phyloP scores from a whole-genome alignment of 441 rosid genomes.

The Kokia cookei region DNA sequence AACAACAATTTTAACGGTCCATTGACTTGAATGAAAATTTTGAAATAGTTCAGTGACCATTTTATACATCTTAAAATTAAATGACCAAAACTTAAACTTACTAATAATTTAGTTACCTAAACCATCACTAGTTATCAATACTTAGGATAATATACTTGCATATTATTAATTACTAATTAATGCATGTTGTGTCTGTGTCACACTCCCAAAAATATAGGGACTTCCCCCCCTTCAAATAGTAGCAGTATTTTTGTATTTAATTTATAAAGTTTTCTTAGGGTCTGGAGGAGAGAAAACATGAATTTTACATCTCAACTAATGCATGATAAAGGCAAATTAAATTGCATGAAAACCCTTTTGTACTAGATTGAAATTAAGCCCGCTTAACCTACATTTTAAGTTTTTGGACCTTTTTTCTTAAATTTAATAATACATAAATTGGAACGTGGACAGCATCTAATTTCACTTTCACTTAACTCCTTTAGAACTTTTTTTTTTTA shows the following conservation, averaged over 20 bases:
- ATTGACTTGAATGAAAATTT: too few relatives aligned
- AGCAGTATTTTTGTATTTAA: neutral
- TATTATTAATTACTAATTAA: neutral
- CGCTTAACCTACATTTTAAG: neutral
- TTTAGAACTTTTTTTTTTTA: too few relatives aligned
- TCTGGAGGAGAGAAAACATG: neutral
- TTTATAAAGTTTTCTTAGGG: neutral
- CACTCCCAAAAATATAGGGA: neutral
- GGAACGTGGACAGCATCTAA: too few relatives aligned
- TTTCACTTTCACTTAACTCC: too few relatives aligned
- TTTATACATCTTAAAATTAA: too few relatives aligned
- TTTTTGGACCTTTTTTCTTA: neutral
- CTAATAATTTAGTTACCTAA: too few relatives aligned
- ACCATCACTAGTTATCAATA: neutral
- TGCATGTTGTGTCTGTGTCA: neutral
- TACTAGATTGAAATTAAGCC: too few relatives aligned
- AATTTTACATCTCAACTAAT: constrained; percentile 12
- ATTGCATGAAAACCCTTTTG: neutral
- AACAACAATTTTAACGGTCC: too few relatives aligned
- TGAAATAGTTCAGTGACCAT: too few relatives aligned
- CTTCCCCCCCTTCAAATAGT: neutral
- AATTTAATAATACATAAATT: too few relatives aligned
- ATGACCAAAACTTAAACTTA: too few relatives aligned
- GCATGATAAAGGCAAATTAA: neutral
- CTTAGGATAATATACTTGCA: neutral